Evolutionary conservation across 768 basidiomycete genomes (phyloP).

Genomic region (Boletus pseudo-olivaceus): DNA sequence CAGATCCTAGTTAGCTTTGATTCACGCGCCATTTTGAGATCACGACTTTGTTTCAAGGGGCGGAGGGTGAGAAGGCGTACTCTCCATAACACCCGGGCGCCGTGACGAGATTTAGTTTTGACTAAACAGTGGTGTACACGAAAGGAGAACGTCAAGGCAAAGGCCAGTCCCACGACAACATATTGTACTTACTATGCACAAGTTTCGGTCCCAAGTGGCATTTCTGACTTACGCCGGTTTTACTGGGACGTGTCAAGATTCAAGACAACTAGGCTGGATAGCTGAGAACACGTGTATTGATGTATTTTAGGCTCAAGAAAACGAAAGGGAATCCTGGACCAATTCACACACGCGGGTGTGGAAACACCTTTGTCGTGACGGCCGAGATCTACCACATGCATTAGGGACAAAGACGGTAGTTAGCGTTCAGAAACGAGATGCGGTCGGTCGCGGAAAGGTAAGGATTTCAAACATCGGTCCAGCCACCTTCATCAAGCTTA

Average conservation of each 20-base stretch:
- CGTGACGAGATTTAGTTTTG: background rate
- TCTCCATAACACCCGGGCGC: background rate
- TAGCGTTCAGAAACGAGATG: background rate
- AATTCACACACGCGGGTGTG: background rate
- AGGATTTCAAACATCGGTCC: conserved; percentile 70
- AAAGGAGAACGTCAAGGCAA: background rate
- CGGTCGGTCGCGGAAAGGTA: background rate
- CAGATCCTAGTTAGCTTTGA: background rate
- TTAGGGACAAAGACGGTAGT: background rate
- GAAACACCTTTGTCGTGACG: background rate
- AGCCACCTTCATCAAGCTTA: conserved; percentile 87
- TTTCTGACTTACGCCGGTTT: background rate
- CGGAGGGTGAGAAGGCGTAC: background rate
- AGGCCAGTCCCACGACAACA: background rate
- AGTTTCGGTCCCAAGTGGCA: background rate
- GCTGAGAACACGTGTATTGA: background rate
- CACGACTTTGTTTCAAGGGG: background rate
- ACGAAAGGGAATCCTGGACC: background rate
- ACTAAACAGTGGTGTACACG: background rate
- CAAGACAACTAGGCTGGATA: background rate
- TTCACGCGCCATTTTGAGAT: background rate
- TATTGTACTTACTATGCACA: background rate
- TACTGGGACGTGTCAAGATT: background rate
- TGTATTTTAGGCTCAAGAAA: background rate
- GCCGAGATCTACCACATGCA: background rate